Base-by-base conservation (phyloP, 768 basidiomycete species). In the Fomitopsis pulvina region DNA sequence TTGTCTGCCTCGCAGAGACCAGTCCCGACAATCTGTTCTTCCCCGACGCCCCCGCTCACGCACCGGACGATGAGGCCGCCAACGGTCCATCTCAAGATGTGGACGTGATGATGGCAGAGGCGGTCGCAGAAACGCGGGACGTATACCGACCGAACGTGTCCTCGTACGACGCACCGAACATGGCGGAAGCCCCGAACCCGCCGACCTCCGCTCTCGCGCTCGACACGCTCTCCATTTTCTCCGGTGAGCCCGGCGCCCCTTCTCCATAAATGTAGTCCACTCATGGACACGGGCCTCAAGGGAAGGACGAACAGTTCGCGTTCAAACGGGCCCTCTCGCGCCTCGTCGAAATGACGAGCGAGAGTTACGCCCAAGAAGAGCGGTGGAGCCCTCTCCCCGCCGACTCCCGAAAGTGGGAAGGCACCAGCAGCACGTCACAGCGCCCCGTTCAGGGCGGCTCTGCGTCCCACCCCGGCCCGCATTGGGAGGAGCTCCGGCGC, bases 291-390 rank as follows among this genome's bases (percentile, higher is more conserved):
- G 5, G 12, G 5, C 18, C 9, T 24, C 2, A 66, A 63, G 80
- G 76, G 14, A 69, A 81, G 60, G 81, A 82, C 56, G 80, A 83
- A 61, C 72, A 76, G 29, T 81, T 82, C 57, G 78, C 78, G 1
- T 82, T 75, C 70, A 78, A 78, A 65, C 73, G 80, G 34, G 81
- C 80, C 1, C 71, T 81, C 18, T 81, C 79, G 12, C 68, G 79
- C 22, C 63, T 82, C 18, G 64, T 73, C 50, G 79, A 83, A 63
- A 81, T 81, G 77, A 76, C 76, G 16, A 71, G 71, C 52, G 59
- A 62, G 40, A 52, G 45, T 18, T 73, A 75, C 57, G 56, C 58
- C 29, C 51, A 47, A 18, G 52, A 64, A 22, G 65, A 64, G 42
- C 47, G 44, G 8, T 74, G 74, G 72, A 52, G 57, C 3, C 74